These are phyloP conservation scores for Prunella vulgaris DNA, from an alignment of 257 asterid species.

Conservation along the genomic window DNA sequence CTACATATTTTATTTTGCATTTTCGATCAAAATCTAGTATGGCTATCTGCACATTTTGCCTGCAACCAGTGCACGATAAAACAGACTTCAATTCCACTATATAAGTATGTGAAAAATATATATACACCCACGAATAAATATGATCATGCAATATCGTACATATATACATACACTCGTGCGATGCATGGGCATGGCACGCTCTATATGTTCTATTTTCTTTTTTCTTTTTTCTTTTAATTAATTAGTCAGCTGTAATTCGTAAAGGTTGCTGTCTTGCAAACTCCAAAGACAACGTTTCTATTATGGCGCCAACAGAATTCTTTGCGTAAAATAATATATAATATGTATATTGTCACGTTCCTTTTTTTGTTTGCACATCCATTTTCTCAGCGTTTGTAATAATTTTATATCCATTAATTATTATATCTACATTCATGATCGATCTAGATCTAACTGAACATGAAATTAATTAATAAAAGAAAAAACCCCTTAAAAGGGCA, in stretches of 20 bases:
- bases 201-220: not conserved
- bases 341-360: too few species aligned
- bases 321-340: not conserved
- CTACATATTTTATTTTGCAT: too few species aligned
- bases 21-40: too few species aligned
- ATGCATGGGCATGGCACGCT: not conserved
- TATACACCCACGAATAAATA: not conserved
- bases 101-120: too few species aligned
- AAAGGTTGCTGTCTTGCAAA: slow-evolving; percentile 1
- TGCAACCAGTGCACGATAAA: too few species aligned
- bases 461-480: not conserved
- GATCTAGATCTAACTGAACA: slow-evolving; percentile 7
- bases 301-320: not conserved
- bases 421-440: not conserved
- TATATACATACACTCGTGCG: not conserved
- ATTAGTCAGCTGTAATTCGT: not conserved
- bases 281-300: not conserved
- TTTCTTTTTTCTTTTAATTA: not conserved
- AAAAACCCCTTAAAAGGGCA: not conserved
- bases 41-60: too few species aligned
- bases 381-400: not conserved
- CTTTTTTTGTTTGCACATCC: slow-evolving; percentile 18
- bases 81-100: too few species aligned
- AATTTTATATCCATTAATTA: not conserved
- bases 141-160: not conserved